Evolutionary conservation across 2,329 filamentous ascomycete genomes (phyloP).

Genomic region (Lasiodiplodia sp.): DNA sequence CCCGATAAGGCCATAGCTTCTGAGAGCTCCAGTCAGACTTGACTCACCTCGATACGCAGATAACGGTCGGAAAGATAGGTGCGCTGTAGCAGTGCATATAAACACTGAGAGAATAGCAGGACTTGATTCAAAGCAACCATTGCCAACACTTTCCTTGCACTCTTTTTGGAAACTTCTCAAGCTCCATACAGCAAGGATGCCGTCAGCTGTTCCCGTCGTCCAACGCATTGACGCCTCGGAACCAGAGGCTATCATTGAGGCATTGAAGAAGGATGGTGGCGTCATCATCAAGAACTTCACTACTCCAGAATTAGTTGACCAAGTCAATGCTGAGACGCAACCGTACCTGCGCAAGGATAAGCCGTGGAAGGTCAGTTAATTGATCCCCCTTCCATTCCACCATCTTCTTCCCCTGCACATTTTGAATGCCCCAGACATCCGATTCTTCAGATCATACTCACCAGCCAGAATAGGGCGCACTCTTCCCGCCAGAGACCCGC

Average conservation of each 20-base stretch:
- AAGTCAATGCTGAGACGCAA: conserved; percentile 49
- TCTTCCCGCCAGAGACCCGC: conserved; percentile 37
- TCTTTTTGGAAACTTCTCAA: not conserved
- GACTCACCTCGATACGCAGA: not conserved
- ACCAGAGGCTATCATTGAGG: conserved; percentile 19
- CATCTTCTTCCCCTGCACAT: not conserved
- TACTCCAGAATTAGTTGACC: conserved; percentile 40
- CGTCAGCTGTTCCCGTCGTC: conserved; percentile 12
- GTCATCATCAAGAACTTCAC: conserved; percentile 50
- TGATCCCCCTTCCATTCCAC: not conserved
- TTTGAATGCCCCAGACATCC: not conserved
- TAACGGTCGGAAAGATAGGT: not conserved
- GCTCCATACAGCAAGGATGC: conserved; percentile 1
- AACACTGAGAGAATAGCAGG: not conserved
- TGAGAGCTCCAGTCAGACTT: not conserved
- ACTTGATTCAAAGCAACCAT: not conserved
- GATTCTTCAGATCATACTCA: not conserved
- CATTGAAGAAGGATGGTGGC: conserved; percentile 43
- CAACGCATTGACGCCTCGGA: conserved; percentile 9
- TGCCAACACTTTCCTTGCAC: not conserved
- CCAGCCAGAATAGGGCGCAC: conserved; percentile 9
- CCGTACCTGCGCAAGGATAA: conserved; percentile 37
- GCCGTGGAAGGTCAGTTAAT: conserved; percentile 35
- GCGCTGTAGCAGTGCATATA: not conserved
- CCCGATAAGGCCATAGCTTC: not conserved